Evolutionary conservation across 352 stramenopile genomes (phyloP), one percentile per base, ranked within the genome.

Genomic region (Globisporangium orthogonon): DNA sequence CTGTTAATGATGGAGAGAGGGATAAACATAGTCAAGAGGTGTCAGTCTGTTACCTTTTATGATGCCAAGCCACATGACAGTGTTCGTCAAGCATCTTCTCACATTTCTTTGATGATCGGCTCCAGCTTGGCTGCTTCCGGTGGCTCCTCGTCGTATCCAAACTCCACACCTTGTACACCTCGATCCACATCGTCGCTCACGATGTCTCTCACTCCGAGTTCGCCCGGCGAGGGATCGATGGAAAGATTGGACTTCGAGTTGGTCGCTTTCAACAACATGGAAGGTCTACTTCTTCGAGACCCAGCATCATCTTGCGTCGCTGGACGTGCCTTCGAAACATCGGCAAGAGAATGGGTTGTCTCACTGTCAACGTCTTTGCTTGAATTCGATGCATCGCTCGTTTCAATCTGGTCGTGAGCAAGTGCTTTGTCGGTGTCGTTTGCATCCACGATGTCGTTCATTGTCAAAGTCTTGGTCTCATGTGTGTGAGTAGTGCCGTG

Each of bases 121-220:
- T 51, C 61, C 7, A 29, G 18, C 54, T 39, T 43, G 2, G 13
- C 11, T 47, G 52, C 35, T 43, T 31, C 37, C 28, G 45, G 30
- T 7, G 40, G n/a, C 15, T 69, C 62, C 3, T 73, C 60, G 37
- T 79, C 76, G 49, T 86, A 83, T 11, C 63, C 76, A 56, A 78
- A 83, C 14, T 54, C 69, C 4, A 81, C 50, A 17, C 72, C 67
- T 54, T 74, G 67, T 1, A 60, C 52, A 11, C 69, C 67, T 15
- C 67, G 62, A 49, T 64, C 56, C 1, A 39, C 18, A 31, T 78
- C 66, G 17, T 63, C 46, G 4, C 57, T 45, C 7, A 50, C 43
- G 0, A 28, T 50, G 31, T 77, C 60, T 23, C 60, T 69, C n/a
- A 53, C 65, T 45, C 59, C 41, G 0, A 61, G 35, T 10, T 54